phyloP scores from a whole-genome alignment of 2,329 filamentous ascomycete species.

The Hymenoscyphus fraxineus region DNA sequence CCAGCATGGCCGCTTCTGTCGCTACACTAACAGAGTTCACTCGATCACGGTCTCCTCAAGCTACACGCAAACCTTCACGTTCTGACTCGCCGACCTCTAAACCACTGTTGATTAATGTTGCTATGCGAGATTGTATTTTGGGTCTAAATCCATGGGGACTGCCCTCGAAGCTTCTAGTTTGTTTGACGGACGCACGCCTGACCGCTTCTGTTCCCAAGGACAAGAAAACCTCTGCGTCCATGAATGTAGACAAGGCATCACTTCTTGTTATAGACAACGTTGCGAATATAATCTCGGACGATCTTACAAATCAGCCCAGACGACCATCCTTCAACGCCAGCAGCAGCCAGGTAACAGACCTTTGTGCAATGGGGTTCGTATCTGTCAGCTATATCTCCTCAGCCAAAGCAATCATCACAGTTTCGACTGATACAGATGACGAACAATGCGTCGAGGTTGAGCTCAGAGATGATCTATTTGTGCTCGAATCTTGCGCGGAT shows the following conservation, averaged over 20 bases:
- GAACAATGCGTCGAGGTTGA: constrained; percentile 73
- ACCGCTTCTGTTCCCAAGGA: constrained; percentile 64
- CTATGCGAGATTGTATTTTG: constrained; percentile 74
- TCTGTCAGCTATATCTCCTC: constrained; percentile 84
- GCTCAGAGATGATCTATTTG: constrained; percentile 77
- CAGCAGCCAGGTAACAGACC: constrained; percentile 47
- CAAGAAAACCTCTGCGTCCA: constrained; percentile 57
- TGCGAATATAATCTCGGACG: constrained; percentile 39
- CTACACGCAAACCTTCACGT: constrained; percentile 12
- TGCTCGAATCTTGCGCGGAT: constrained; percentile 93
- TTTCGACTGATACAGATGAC: constrained; percentile 52
- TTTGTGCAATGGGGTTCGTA: constrained; percentile 71
- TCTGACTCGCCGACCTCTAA: constrained; percentile 39
- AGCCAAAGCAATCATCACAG: constrained; percentile 63
- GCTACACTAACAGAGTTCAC: constrained; percentile 68
- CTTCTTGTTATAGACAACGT: constrained; percentile 79
- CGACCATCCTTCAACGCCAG: constrained; percentile 34
- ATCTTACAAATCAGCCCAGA: constrained; percentile 17
- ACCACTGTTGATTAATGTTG: constrained; percentile 66
- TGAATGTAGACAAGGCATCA: constrained; percentile 75
- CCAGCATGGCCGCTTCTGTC: constrained; percentile 73
- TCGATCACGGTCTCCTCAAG: constrained; percentile 39
- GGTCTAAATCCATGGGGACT: constrained; percentile 78
- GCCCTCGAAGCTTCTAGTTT: constrained; percentile 71
- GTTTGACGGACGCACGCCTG: constrained; percentile 74